Evolutionary conservation across 306 rosid genomes (phyloP).

Genomic region (Castanea crenata): DNA sequence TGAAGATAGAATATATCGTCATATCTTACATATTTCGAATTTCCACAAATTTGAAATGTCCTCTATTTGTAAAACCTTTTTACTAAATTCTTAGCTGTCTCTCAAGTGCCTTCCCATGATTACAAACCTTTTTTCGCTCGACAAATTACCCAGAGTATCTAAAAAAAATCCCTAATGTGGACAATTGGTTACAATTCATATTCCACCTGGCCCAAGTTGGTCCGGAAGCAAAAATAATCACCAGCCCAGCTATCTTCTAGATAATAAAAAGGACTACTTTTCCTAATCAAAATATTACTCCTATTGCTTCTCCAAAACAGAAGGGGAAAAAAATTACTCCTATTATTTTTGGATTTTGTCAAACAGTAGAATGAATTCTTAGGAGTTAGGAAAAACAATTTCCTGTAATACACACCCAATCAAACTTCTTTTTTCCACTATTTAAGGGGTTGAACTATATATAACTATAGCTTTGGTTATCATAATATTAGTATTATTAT

Average conservation of each 20-base stretch:
- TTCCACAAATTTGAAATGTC: no score
- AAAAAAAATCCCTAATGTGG: slow-evolving; percentile 23
- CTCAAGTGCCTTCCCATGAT: slow-evolving; percentile 18
- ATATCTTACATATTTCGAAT: neutral
- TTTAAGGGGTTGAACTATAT: neutral
- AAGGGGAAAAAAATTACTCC: no score
- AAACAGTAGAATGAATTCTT: neutral
- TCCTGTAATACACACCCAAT: neutral
- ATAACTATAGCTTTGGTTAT: neutral
- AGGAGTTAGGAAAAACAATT: neutral
- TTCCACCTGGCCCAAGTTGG: slow-evolving; percentile 30
- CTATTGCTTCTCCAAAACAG: no score
- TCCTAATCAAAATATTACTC: neutral
- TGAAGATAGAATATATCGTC: neutral
- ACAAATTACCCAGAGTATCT: neutral
- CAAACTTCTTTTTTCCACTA: neutral
- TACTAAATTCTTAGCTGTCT: neutral
- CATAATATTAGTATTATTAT: no score
- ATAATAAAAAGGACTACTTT: slow-evolving; percentile 3
- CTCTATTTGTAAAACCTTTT: neutral
- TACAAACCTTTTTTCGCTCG: neutral
- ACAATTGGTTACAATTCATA: slow-evolving; percentile 21
- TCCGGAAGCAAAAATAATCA: neutral
- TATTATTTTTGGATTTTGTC: slow-evolving; percentile 6
- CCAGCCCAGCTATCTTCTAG: slow-evolving; percentile 15